phyloP scores from a whole-genome alignment of 345 rosid species.

The Raphanus sativus region DNA sequence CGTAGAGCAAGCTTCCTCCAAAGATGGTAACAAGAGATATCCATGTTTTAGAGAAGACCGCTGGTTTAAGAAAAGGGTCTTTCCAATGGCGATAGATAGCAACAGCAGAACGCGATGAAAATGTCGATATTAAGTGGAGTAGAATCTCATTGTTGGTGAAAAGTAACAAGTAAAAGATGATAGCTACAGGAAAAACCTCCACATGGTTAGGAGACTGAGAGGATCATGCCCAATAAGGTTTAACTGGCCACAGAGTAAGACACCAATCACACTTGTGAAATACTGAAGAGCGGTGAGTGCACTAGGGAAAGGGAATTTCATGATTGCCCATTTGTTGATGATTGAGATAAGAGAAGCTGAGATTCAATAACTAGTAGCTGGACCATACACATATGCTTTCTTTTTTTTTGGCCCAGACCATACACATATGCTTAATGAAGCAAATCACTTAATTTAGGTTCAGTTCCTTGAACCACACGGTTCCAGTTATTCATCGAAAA shows the following conservation, averaged over 20 bases:
- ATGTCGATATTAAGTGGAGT: constrained; percentile 87
- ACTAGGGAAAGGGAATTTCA: constrained; percentile 91
- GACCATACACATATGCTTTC: constrained; percentile 68
- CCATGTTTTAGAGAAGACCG: constrained; percentile 84
- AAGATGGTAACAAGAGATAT: constrained; percentile 78
- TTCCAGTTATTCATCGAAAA: neutral
- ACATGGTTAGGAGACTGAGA: constrained; percentile 68
- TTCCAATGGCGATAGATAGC: constrained; percentile 82
- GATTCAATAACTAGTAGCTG: constrained; percentile 84
- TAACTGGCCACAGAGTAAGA: constrained; percentile 52
- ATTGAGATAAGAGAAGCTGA: constrained; percentile 92
- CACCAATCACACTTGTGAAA: constrained; percentile 72
- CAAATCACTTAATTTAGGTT: constrained; percentile 48
- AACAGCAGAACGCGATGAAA: constrained; percentile 78
- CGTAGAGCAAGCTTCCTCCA: constrained; percentile 80
- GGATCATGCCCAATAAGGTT: constrained; percentile 66
- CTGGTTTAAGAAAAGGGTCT: constrained; percentile 73
- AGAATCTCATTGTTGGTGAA: constrained; percentile 92
- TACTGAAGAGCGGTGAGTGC: constrained; percentile 93
- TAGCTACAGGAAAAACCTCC: constrained; percentile 92
- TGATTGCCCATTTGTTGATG: constrained; percentile 96
- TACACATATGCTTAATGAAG: constrained; percentile 63
- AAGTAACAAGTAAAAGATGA: constrained; percentile 76
- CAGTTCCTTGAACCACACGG: neutral
- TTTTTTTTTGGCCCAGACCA: too few species aligned